Percentiles rank a stretch among this genome's conserved stretches.
Evolutionary conservation across 2,329 filamentous ascomycete genomes (phyloP).

Genomic region (Penicillium olsonii): DNA sequence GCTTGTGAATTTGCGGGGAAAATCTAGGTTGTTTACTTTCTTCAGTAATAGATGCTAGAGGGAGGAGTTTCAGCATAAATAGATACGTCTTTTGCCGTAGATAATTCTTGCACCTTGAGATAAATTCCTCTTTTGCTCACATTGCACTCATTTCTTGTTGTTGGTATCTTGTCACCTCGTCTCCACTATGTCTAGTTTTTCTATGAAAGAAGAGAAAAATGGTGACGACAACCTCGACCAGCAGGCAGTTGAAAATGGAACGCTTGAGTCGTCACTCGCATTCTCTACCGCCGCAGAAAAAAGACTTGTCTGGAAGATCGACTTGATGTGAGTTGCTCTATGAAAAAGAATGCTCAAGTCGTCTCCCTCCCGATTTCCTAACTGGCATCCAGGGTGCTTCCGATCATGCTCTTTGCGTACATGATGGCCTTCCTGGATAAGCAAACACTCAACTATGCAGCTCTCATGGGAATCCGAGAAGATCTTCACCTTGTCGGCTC

Average conservation of each 20-base stretch:
- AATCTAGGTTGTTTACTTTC: not conserved
- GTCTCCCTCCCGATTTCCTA: not conserved
- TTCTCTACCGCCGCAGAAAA: slow-evolving; percentile 21
- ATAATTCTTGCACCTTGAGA: too few species aligned
- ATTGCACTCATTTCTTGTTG: too few species aligned
- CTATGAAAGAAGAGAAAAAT: not conserved
- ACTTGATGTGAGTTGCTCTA: slow-evolving; percentile 17
- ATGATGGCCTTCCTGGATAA: slow-evolving; percentile 40
- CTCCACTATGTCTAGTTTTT: not conserved
- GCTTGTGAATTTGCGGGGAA: slow-evolving; percentile 12
- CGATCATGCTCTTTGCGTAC: slow-evolving; percentile 30
- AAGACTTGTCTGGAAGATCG: slow-evolving; percentile 25
- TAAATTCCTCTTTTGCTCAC: too few species aligned
- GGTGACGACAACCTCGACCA: not conserved
- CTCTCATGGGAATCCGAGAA: slow-evolving; percentile 36
- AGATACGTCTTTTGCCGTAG: too few species aligned
- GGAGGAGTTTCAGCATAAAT: too few species aligned
- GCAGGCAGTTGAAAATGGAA: slow-evolving; percentile 13
- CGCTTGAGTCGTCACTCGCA: slow-evolving; percentile 7
- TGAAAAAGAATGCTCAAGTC: not conserved
- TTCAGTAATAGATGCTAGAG: too few species aligned
- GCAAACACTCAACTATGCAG: slow-evolving; percentile 34
- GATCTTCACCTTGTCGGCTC: slow-evolving; percentile 30
- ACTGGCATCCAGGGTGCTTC: slow-evolving; percentile 19
- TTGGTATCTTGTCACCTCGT: not conserved